phyloP scores from a whole-genome alignment of 2,329 filamentous ascomycete species.

The Chaetomiaceae sp. region DNA sequence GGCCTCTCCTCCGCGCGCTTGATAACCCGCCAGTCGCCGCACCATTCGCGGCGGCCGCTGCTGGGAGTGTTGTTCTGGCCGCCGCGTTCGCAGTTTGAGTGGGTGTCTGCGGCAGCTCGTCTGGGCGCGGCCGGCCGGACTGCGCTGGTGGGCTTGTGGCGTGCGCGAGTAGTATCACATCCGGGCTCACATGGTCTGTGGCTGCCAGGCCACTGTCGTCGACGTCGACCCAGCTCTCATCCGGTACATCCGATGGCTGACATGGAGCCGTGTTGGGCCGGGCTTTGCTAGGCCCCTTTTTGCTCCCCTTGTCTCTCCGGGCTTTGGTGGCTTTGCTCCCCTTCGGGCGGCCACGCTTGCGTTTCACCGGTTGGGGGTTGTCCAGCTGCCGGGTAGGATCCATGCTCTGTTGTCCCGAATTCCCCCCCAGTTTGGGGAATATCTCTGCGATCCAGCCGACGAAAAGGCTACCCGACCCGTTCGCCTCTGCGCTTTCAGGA shows the following conservation, averaged over 20 bases:
- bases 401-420: slow-evolving; percentile 18
- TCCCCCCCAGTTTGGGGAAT: slow-evolving; percentile 43
- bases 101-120: not conserved
- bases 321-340: slow-evolving; percentile 47
- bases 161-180: slow-evolving; percentile 20
- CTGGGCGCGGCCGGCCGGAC: not conserved
- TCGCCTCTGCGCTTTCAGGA: slow-evolving; percentile 49
- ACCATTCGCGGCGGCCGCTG: not conserved
- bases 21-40: slow-evolving; percentile 17
- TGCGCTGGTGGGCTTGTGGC: slow-evolving; percentile 14
- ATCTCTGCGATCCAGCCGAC: slow-evolving; percentile 59
- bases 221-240: slow-evolving; percentile 43
- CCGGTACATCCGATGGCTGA: slow-evolving; percentile 17
- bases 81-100: slow-evolving; percentile 1
- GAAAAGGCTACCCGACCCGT: slow-evolving; percentile 52
- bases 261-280: slow-evolving; percentile 3
- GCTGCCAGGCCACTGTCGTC: slow-evolving; percentile 31
- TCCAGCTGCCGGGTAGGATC: slow-evolving; percentile 23
- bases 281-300: slow-evolving; percentile 35
- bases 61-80: slow-evolving; percentile 15
- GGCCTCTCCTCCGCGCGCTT: slow-evolving; percentile 36
- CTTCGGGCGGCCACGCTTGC: slow-evolving; percentile 49
- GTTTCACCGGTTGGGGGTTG: slow-evolving; percentile 29
- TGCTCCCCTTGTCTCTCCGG: slow-evolving; percentile 45
- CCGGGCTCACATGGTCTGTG: slow-evolving; percentile 19